Evolutionary conservation across 2,329 filamentous ascomycete genomes (phyloP), one percentile per base, ranked within the genome.

Genomic region (Diaporthe sp.): DNA sequence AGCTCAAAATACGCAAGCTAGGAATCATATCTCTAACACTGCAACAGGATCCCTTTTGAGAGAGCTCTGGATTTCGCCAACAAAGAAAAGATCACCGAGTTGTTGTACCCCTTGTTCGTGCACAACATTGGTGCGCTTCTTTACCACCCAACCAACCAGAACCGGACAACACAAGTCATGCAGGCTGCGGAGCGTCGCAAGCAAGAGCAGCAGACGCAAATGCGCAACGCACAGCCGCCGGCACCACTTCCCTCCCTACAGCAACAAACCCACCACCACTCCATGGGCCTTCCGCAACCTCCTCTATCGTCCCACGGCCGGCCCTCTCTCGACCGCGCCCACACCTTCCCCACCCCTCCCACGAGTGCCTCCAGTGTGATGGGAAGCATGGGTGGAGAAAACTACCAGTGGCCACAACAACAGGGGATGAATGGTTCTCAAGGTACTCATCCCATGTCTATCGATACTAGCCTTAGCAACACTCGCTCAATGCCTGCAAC

Each of bases 1-100:
- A 4, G 44, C 32, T 4, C 35, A n/a, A 30, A 25, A 37, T 17
- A 17, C 9, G 19, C 15, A 9, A n/a, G 22, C 9, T 30, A 50
- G 9, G 66, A 19, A 13, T 27, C 15, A 7, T 47, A 15, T 39
- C 8, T 63, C 68, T 75, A 37, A 75, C 74, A 9, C n/a, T 19
- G 8, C 19, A 19, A 25, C 79, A 98, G 96, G 96, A 99, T 99
- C 80, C 97, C 97, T 2, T 98, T 97, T 80, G 97, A 98, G 79
- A 93, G 97, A 78, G 97, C 97, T n/a, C 87, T 99, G 71, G 97
- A 98, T 80, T 98, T 99, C 82, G 97, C 97, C 77, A 99, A 99
- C 87, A 98, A 98, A 89, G 97, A 99, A 85, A 98, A 98, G 86
- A 99, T 98, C 77, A 98, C 97, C 0, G 96, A 98, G 84, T 87